Base-by-base conservation (phyloP, 2,329 filamentous ascomycete species). In the Aspergillus flavus region DNA sequence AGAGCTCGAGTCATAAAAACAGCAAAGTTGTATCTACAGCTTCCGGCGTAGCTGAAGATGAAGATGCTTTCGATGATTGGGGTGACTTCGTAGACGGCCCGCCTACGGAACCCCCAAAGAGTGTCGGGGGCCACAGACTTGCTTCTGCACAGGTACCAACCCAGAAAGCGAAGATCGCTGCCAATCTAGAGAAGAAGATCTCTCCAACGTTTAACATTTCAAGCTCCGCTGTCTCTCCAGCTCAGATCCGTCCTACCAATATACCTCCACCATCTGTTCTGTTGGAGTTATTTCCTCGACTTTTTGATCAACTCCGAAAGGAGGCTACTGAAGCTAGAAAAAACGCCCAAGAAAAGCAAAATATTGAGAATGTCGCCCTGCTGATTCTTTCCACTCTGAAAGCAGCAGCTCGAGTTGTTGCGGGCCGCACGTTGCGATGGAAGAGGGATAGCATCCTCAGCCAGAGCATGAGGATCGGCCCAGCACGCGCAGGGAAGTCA, bases 201-300 rank as follows among this genome's bases (percentile, higher is more conserved):
- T 63, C 46, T 50, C 60, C 60, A 55, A 54, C 19, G 26, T 55
- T 56, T 19, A 54, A 30, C 67, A 64, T 64, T 41, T n/a, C 61
- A 61, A 63, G 39, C 56, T 28, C 46, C 28, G 11, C 16, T 19
- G 28, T 59, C 6, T 58, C 66, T n/a, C 30, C 66, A 28, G 43
- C 65, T 46, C 65, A 72, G 59, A 70, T 79, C 56, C 91, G 92
- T 6, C 93, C 93, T 6, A 92, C 89, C 21, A 97, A 97, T 72
- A 88, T 97, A 9, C 94, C 94, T 11, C 94, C 94, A 5, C 94
- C 94, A 1, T 92, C 92, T 0, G 85, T 96, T 23, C 82, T 98
- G 16, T 84, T 98, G 26, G 89, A 91, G 10, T 78, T 93, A 9
- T 93, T 97, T 68, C 88, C 92, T 0, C 82, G 86, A 9, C 80